Evolutionary conservation across 306 rosid genomes (phyloP).

Genomic region (Lotus japonicus): DNA sequence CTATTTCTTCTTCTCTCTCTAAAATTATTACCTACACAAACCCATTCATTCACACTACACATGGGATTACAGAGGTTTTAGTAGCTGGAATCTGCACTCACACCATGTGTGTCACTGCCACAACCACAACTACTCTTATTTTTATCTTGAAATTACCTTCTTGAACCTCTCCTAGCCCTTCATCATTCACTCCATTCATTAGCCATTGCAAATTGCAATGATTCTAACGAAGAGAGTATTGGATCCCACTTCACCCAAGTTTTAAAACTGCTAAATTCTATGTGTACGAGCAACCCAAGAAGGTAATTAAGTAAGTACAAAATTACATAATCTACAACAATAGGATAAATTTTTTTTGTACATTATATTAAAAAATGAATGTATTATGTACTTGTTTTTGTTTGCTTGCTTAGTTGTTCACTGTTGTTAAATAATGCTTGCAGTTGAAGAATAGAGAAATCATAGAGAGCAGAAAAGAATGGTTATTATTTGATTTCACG

Average conservation of each 20-base stretch:
- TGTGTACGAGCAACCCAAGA: slow-evolving; percentile 21
- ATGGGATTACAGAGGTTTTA: no score
- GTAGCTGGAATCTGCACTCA: slow-evolving; percentile 24
- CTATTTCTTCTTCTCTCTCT: slow-evolving; percentile 11
- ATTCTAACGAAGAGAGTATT: not conserved
- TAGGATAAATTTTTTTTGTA: not conserved
- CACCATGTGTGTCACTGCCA: slow-evolving; percentile 32
- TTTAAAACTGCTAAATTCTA: slow-evolving; percentile 22
- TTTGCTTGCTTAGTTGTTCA: slow-evolving; percentile 21
- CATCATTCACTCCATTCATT: not conserved
- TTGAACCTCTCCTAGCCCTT: no score
- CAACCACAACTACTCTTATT: not conserved
- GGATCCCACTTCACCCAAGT: slow-evolving; percentile 24
- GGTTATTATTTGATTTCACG: slow-evolving; percentile 34
- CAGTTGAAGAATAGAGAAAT: slow-evolving; percentile 28
- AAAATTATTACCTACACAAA: slow-evolving; percentile 16
- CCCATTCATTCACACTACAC: not conserved
- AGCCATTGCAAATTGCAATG: slow-evolving; percentile 15
- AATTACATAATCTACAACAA: not conserved
- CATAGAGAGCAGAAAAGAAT: slow-evolving; percentile 33
- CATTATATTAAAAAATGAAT: no score
- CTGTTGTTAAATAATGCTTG: slow-evolving; percentile 23
- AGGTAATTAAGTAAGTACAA: slow-evolving; percentile 6
- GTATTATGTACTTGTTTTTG: not conserved
- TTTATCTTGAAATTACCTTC: no score